Conservation (phyloP, 169 alveolate species). For the Plasmodium gaboni region DNA sequence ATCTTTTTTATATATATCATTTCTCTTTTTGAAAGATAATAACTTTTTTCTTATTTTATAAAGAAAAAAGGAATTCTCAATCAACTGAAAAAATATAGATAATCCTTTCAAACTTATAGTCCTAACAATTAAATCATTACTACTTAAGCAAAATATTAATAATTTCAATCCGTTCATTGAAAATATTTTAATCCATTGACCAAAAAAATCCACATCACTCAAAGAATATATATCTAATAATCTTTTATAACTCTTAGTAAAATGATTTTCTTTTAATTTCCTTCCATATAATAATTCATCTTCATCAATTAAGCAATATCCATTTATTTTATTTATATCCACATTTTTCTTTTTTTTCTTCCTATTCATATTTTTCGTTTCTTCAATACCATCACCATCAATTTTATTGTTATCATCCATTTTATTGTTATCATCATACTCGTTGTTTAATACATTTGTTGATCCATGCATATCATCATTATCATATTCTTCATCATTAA, state of each 20-base stretch:
- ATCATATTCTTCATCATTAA: neutral
- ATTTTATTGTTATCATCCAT: neutral
- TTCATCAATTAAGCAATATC: conserved; percentile 26
- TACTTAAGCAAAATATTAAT: conserved; percentile 69
- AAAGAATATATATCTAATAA: conserved; percentile 30
- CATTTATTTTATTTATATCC: conserved; percentile 7
- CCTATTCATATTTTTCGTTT: neutral
- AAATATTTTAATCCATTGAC: conserved; percentile 60
- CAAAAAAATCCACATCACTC: conserved; percentile 72
- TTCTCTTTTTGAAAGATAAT: conserved; percentile 6
- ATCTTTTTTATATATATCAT: neutral
- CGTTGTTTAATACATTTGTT: neutral
- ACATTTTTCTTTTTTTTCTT: neutral
- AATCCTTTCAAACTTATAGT: conserved; percentile 74
- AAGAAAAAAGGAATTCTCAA: conserved; percentile 64
- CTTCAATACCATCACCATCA: neutral
- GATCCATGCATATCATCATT: neutral
- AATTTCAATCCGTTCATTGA: conserved; percentile 62
- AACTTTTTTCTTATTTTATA: conserved; percentile 59
- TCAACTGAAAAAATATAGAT: conserved; percentile 62
- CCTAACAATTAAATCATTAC: conserved; percentile 69
- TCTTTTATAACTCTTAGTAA: conserved; percentile 57
- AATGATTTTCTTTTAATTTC: conserved; percentile 43
- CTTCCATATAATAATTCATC: conserved; percentile 55
- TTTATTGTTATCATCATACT: neutral